Base-by-base conservation (phyloP, 768 basidiomycete genomes). In the Termitomyces sp. region DNA sequence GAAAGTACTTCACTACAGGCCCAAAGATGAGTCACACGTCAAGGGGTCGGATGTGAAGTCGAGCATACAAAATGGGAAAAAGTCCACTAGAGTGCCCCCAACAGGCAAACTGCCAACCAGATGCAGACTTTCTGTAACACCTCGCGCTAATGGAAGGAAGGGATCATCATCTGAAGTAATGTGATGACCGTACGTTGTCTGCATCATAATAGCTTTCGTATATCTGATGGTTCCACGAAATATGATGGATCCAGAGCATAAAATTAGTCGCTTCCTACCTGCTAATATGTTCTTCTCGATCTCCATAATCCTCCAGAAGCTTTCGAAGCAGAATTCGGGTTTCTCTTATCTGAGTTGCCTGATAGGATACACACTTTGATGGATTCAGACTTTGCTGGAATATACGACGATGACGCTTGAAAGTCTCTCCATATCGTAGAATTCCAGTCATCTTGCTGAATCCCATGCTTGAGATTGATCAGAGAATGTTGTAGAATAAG, bases 81-180 rank as follows among this genome's bases (percentile, higher is more conserved):
- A 45, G 28, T 63, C 62, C 15, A 61, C 38, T 15, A 53, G 53
- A 2, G 62, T 63, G 30, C 45, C 54, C 17, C 58, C 60, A 11
- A 73, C 53, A 62, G 70, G 42, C 42, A 23, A 23, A 23, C 23
- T 23, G 23, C 63, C 61, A 60, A 67, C 33, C 57, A 61, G 19
- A 50, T 58, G 28, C 51, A 70, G 50, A 54, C 68, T 55, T n/a
- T 67, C 47, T 26, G 67, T 59, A 19, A 70, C 67, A 23, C 65
- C 60, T 37, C 75, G 68, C 7, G 71, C 71, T 11, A 73, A 59
- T 12, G 60, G 50, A n/a, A 81, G 64, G 47, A 73, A 69, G 2
- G 68, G 65, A 54, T 81, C 77, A 14, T 33, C 9, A 10, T 33
- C 9, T 33, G 31, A 33, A 33, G 31, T 33, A 8, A 33, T 9